A percentile compares a stretch with the other conserved stretches of the same genome.
Evolutionary conservation across 176 grass and related monocot species (phyloP).

Genomic region (Neostapfia colusana): DNA sequence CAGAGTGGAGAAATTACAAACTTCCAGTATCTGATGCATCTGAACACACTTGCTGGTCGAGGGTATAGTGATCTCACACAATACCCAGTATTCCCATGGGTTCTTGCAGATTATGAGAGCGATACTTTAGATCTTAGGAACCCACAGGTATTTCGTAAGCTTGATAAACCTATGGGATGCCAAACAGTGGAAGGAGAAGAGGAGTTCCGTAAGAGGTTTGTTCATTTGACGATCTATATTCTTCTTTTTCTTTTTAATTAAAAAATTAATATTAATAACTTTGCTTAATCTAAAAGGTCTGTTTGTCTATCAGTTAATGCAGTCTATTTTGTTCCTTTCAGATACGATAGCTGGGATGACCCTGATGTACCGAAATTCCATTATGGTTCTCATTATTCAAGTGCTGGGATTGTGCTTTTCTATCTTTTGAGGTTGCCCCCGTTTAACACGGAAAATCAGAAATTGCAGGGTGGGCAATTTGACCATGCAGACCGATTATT

Average conservation of each 20-base stretch:
- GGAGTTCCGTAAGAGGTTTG: slow-evolving; percentile 90
- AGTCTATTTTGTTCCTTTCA: slow-evolving; percentile 45
- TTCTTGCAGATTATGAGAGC: slow-evolving; percentile 95
- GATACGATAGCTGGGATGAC: slow-evolving; percentile 98
- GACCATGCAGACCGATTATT: slow-evolving; percentile 97
- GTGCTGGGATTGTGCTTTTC: slow-evolving; percentile 98
- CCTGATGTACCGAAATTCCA: slow-evolving; percentile 99
- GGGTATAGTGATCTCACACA: slow-evolving; percentile 98
- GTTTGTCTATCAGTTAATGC: slow-evolving; percentile 26
- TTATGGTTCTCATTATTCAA: slow-evolving; percentile 99
- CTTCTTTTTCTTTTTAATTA: slow-evolving; percentile 30
- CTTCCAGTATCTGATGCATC: slow-evolving; percentile 99
- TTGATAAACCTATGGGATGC: slow-evolving; percentile 98
- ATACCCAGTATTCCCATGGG: slow-evolving; percentile 99
- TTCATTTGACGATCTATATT: slow-evolving; percentile 33
- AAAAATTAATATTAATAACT: background rate
- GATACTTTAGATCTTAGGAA: slow-evolving; percentile 83
- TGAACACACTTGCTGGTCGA: slow-evolving; percentile 95
- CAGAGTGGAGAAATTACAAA: slow-evolving; percentile 98
- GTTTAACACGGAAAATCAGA: slow-evolving; percentile 91
- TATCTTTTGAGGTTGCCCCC: slow-evolving; percentile 93
- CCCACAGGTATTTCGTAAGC: slow-evolving; percentile 78
- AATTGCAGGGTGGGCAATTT: slow-evolving; percentile 95
- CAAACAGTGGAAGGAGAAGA: slow-evolving; percentile 91
- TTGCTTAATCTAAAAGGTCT: background rate